Evolutionary conservation across 2,329 filamentous ascomycete species (phyloP), one percentile per base, ranked within the genome.

Genomic region (Talaromyces marneffei): DNA sequence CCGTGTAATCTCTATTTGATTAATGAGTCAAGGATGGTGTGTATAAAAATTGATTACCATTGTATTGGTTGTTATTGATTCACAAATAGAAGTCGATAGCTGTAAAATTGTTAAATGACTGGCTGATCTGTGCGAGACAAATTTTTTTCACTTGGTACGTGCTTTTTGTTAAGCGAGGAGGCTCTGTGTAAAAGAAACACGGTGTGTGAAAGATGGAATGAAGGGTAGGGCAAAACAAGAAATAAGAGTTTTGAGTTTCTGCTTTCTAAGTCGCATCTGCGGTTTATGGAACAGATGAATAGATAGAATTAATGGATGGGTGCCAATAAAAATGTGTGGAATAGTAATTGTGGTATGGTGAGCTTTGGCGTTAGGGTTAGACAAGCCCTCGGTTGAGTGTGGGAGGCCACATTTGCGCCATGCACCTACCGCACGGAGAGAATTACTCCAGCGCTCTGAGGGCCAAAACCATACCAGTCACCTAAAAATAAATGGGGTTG

Each of bases 71-170:
- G 52, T 39, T 39, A 53, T 54, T 25, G 50, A 16, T 33, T 40
- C 16, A 35, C 52, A 40, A 55, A 40, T 55, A 12, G 33, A n/a
- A 48, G 55, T 46, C 55, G 55, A 48, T 48, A 48, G 55, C 55
- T 37, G 55, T 57, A 57, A 57, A 35, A 33, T 57, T 46, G 55
- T 33, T 31, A 31, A 57, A 57, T 42, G 37, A 46, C 54, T 57
- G 37, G 37, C n/a, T 59, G 46, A 59, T 59, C 57, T 59, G 57
- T 59, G 57, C 57, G 46, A 59, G 35, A 40, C 46, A 29, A 52
- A 52, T 40, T 23, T 37, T 59, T 59, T 59, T 39, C 37, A 53
- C 57, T 29, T 59, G 57, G 57, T 59, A 59, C 57, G 57, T 59
- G 57, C 57, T 46, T 37, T 52, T 52, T 12, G 10, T 39, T 59